A percentile compares a stretch with the other conserved stretches of the same genome.
Conservation (phyloP, 352 stramenopile genomes). For the Pythium phragmiticola region DNA sequence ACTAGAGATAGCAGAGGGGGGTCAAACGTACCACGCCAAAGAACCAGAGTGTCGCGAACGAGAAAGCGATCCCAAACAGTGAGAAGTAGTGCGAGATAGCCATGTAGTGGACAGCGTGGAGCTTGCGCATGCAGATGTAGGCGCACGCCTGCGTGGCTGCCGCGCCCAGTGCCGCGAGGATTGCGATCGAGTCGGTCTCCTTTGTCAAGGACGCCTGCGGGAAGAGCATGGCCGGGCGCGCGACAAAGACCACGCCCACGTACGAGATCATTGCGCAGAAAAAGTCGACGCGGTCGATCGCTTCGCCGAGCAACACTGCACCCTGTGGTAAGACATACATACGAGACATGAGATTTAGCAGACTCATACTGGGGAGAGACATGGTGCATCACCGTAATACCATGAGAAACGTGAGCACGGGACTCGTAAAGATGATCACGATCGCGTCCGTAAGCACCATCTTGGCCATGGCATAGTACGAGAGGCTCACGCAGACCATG, state of each 20-base stretch:
- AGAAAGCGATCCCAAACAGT: conserved; percentile 36
- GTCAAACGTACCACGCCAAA: conserved; percentile 30
- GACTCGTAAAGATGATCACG: conserved; percentile 66
- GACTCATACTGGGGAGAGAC: background rate
- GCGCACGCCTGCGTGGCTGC: conserved; percentile 48
- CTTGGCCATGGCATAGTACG: conserved; percentile 63
- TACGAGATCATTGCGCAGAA: conserved; percentile 46
- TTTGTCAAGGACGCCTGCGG: conserved; percentile 25
- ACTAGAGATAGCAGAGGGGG: too few relatives aligned
- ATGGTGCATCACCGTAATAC: conserved; percentile 16
- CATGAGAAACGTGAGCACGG: conserved; percentile 61
- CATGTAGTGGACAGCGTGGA: conserved; percentile 47
- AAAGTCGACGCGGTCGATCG: conserved; percentile 47
- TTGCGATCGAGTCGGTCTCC: conserved; percentile 28
- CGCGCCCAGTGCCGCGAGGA: conserved; percentile 39
- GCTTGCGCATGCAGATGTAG: conserved; percentile 59
- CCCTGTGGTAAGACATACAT: conserved; percentile 25
- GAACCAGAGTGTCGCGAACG: conserved; percentile 24
- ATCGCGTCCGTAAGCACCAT: conserved; percentile 74
- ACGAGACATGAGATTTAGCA: background rate
- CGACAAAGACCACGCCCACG: conserved; percentile 54
- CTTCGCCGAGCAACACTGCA: conserved; percentile 43
- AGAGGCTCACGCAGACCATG: conserved; percentile 46
- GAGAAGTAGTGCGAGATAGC: conserved; percentile 51
- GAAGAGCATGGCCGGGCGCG: conserved; percentile 53